phyloP scores from a whole-genome alignment of 331 rosid species.

The Phaseolus coccineus region DNA sequence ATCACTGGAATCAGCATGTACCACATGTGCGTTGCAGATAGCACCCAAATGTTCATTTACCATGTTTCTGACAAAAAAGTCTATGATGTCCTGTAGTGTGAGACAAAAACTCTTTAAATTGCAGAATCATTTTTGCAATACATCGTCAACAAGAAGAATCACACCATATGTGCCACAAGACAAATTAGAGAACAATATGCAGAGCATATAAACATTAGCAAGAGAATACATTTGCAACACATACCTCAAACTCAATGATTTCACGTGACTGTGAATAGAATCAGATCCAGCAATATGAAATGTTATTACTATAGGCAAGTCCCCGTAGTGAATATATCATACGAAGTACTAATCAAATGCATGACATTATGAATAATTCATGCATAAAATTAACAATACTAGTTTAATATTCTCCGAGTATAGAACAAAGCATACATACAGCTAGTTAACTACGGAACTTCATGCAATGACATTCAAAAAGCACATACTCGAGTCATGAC shows the following conservation, averaged over 20 bases:
- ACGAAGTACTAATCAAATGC: conserved; percentile 23
- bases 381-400: conserved; percentile 23
- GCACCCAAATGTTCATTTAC: conserved; percentile 75
- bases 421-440: not conserved
- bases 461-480: conserved; percentile 38
- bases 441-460: conserved; percentile 39
- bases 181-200: conserved; percentile 6
- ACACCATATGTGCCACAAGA: conserved; percentile 6
- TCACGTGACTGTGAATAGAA: not conserved
- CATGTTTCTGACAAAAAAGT: conserved; percentile 75
- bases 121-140: conserved; percentile 18
- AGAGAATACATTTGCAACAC: conserved; percentile 19
- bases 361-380: conserved; percentile 25
- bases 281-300: conserved; percentile 24
- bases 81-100: conserved; percentile 68
- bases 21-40: conserved; percentile 95
- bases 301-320: conserved; percentile 25
- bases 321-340: conserved; percentile 19
- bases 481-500: conserved; percentile 61
- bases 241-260: not conserved
- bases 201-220: conserved; percentile 23
- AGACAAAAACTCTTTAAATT: conserved; percentile 34
- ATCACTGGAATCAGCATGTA: conserved; percentile 84
- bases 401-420: conserved; percentile 22
- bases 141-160: conserved; percentile 24